Evolutionary conservation across 2,329 filamentous ascomycete genomes (phyloP).

Genomic region (Aulographum hederae): DNA sequence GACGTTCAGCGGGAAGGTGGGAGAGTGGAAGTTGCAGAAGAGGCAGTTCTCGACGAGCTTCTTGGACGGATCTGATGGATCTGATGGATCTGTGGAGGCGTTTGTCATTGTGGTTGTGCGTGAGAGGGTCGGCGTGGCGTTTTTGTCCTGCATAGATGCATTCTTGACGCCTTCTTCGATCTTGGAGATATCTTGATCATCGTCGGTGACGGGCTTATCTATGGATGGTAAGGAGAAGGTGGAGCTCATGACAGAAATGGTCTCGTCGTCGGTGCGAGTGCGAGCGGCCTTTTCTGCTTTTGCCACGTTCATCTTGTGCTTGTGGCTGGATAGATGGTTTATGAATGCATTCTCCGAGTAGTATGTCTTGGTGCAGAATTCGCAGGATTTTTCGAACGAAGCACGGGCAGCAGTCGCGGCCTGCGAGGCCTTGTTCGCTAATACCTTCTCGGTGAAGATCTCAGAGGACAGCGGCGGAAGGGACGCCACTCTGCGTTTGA

Average conservation of each 20-base stretch:
- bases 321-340: slow-evolving; percentile 81
- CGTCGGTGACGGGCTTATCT: slow-evolving; percentile 35
- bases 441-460: slow-evolving; percentile 85
- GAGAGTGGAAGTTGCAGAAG: slow-evolving; percentile 75
- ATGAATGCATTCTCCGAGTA: slow-evolving; percentile 92
- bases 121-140: slow-evolving; percentile 17
- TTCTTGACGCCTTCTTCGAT: slow-evolving; percentile 64
- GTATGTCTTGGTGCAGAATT: slow-evolving; percentile 76
- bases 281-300: slow-evolving; percentile 23
- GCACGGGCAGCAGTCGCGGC: slow-evolving; percentile 75
- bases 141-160: slow-evolving; percentile 31
- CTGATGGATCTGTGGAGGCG: slow-evolving; percentile 11
- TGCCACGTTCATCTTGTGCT: slow-evolving; percentile 58
- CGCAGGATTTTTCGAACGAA: slow-evolving; percentile 69
- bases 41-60: slow-evolving; percentile 50
- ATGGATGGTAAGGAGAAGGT: slow-evolving; percentile 78
- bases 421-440: slow-evolving; percentile 72
- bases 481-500: slow-evolving; percentile 83
- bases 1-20: slow-evolving; percentile 56
- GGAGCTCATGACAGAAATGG: slow-evolving; percentile 71
- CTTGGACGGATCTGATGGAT: slow-evolving; percentile 21
- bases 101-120: slow-evolving; percentile 10
- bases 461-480: slow-evolving; percentile 83
- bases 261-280: slow-evolving; percentile 34
- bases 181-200: slow-evolving; percentile 56